These are phyloP conservation scores for Carex parvula DNA, from an alignment of 176 grass and related monocot species.

Conservation along the genomic window DNA sequence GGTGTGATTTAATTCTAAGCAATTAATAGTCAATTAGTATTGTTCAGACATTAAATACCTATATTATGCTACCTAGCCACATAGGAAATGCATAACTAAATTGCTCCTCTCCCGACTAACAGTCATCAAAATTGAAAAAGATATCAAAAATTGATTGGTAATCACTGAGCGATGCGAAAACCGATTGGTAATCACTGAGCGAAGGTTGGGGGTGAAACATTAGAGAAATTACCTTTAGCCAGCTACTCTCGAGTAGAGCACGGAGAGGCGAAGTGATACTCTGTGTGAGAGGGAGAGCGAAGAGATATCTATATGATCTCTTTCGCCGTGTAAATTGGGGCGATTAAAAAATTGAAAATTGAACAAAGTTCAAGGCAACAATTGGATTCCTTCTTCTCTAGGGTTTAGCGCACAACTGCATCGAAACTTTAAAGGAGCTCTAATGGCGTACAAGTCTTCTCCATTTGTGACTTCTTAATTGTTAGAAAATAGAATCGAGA, in stretches of 20 bases:
- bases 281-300: background rate
- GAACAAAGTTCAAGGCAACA: background rate
- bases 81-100: background rate
- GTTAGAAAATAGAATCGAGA: slow-evolving; percentile 2
- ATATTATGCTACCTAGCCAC: background rate
- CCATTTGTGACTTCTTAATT: background rate
- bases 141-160: background rate
- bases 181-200: too few species aligned
- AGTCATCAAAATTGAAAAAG: background rate
- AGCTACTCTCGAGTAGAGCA: background rate
- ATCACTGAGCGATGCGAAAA: too few species aligned
- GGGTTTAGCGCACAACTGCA: background rate
- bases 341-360: background rate
- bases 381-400: background rate
- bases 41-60: background rate
- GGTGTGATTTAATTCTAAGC: background rate
- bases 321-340: background rate
- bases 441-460: background rate
- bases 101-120: background rate
- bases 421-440: background rate
- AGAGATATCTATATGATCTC: background rate
- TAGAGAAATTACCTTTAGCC: background rate
- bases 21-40: background rate
- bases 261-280: background rate
- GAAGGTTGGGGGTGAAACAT: background rate